Evolutionary conservation across 2,329 filamentous ascomycete genomes (phyloP).

Genomic region (Microdochium bolleyi): DNA sequence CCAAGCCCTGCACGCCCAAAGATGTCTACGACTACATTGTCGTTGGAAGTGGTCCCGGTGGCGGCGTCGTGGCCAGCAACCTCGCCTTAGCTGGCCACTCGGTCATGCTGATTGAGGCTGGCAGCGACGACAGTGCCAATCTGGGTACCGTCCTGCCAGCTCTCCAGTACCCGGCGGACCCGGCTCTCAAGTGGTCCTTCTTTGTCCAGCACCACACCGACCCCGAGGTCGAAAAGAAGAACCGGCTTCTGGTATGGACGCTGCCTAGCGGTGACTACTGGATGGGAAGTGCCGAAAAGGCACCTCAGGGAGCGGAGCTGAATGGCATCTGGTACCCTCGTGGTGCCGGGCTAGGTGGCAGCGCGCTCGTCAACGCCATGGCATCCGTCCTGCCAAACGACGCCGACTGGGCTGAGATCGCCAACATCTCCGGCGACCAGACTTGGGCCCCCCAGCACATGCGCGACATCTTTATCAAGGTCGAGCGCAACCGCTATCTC

Average conservation of each 20-base stretch:
- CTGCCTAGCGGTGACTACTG: slow-evolving; percentile 20
- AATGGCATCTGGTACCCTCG: slow-evolving; percentile 25
- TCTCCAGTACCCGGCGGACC: slow-evolving; percentile 23
- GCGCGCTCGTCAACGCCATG: slow-evolving; percentile 20
- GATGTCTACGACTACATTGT: slow-evolving; percentile 23
- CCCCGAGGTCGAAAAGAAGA: slow-evolving; percentile 39
- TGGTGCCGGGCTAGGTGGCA: slow-evolving; percentile 24
- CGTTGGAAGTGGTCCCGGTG: slow-evolving; percentile 48
- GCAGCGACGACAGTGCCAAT: slow-evolving; percentile 33
- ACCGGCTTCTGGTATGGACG: slow-evolving; percentile 19
- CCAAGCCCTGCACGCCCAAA: not conserved
- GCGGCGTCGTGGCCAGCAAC: slow-evolving; percentile 42
- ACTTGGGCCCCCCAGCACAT: slow-evolving; percentile 17
- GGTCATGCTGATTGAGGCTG: slow-evolving; percentile 48
- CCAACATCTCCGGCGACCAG: slow-evolving; percentile 17
- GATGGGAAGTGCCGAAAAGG: slow-evolving; percentile 15
- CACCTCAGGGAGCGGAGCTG: slow-evolving; percentile 19
- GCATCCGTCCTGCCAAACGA: slow-evolving; percentile 18
- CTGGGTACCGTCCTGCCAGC: slow-evolving; percentile 24
- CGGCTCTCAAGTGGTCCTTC: slow-evolving; percentile 44
- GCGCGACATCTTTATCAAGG: slow-evolving; percentile 5
- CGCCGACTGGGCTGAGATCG: slow-evolving; percentile 20
- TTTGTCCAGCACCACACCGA: slow-evolving; percentile 47
- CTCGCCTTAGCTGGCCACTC: slow-evolving; percentile 45
- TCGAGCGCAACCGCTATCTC: not conserved